Percentiles rank a stretch among this genome's conserved stretches.
phyloP scores from a whole-genome alignment of 306 rosid genomes.

The Lagenaria siceraria region DNA sequence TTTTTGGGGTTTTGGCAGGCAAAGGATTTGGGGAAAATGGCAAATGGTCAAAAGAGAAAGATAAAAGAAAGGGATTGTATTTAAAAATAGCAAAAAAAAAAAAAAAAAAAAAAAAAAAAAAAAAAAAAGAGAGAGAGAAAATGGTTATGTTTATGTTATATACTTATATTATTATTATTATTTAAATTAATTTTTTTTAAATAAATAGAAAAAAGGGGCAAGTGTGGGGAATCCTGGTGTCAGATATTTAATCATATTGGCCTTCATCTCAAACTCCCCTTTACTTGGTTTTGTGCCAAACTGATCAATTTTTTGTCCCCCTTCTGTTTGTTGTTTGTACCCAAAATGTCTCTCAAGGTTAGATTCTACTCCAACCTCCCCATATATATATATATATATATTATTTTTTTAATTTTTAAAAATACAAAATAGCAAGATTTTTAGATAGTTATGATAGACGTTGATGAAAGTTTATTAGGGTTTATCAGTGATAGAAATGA shows the following conservation, averaged over 20 bases:
- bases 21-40: not conserved
- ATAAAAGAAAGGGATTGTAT: not conserved
- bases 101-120: too few species aligned
- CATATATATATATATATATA: too few species aligned
- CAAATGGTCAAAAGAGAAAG: not conserved
- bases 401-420: too few species aligned
- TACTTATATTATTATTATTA: too few species aligned
- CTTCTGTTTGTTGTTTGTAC: slow-evolving; percentile 4
- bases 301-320: slow-evolving; percentile 2
- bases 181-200: too few species aligned
- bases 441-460: too few species aligned
- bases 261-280: not conserved
- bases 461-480: too few species aligned
- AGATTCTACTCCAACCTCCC: slow-evolving; percentile 9
- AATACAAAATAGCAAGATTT: too few species aligned
- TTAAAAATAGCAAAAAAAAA: not conserved
- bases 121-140: not conserved
- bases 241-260: slow-evolving; percentile 6
- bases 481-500: too few species aligned
- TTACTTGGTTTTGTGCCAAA: slow-evolving; percentile 12
- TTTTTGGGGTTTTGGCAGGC: not conserved
- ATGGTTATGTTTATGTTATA: too few species aligned
- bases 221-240: slow-evolving; percentile 11
- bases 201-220: too few species aligned
- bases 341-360: slow-evolving; percentile 10